Evolutionary conservation across 305 asterid genomes (phyloP).

Genomic region (Salvia sclarea): DNA sequence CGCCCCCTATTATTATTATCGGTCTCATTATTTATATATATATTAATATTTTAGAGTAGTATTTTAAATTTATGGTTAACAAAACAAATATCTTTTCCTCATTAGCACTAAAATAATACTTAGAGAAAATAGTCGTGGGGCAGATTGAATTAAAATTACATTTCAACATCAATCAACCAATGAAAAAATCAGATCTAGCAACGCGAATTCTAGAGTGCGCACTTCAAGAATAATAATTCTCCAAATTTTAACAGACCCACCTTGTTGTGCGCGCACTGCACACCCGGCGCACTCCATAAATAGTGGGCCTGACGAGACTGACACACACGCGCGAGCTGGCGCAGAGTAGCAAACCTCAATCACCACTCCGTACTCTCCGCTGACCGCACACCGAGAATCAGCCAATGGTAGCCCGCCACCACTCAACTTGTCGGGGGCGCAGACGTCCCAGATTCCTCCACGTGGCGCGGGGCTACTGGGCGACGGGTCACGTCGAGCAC

Average conservation of each 20-base stretch:
- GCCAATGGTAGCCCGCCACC: constrained; percentile 37
- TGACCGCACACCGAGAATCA: background rate
- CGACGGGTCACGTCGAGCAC: constrained; percentile 24
- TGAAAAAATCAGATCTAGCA: too few species aligned
- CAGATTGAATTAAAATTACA: too few species aligned
- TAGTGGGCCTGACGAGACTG: constrained; percentile 8
- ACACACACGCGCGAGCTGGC: constrained; percentile 32
- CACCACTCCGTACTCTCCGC: constrained; percentile 31
- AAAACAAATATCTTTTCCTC: too few species aligned
- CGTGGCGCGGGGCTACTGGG: constrained; percentile 44
- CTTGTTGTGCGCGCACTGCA: constrained; percentile 28
- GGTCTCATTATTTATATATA: too few species aligned
- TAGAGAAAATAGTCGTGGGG: too few species aligned
- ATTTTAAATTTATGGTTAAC: too few species aligned
- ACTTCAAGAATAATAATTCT: too few species aligned
- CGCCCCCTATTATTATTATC: too few species aligned
- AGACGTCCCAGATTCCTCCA: constrained; percentile 43
- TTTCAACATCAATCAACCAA: too few species aligned
- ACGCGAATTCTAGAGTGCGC: too few species aligned
- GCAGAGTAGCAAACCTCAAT: background rate
- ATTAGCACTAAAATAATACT: too few species aligned
- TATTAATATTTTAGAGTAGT: too few species aligned
- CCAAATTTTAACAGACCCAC: background rate
- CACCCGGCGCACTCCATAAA: constrained; percentile 8
- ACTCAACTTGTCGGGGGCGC: constrained; percentile 22